Evolutionary conservation across 2,329 filamentous ascomycete genomes (phyloP), one percentile per base, ranked within the genome.

Genomic region (Phaeophleospora eucalypticola): DNA sequence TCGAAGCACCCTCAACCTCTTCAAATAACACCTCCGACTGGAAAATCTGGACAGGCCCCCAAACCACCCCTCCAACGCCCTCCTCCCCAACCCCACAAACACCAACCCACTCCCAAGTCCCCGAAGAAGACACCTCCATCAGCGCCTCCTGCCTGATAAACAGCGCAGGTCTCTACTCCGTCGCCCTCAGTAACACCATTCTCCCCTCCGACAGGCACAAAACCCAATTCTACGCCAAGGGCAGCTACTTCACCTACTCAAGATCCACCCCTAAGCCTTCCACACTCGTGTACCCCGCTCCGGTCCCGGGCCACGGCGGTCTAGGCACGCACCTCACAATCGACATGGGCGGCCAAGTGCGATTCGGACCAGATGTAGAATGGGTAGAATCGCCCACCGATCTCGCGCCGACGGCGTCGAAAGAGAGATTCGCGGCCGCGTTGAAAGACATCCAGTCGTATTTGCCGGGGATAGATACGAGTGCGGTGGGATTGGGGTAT

Each of bases 341-440:
- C 47, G 93, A 98, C 66, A 78, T 97, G 70, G 79, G 75, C 0
- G 90, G 91, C 0, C 81, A 87, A 1, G 78, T 97, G 36, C 84
- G 89, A 32, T 98, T 98, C 67, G 93, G 93, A 0, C 93, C 93
- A 0, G 93, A 98, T 63, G 86, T 96, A 12, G 89, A 97, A 66
- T 97, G 93, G 93, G 84, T 95, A 0, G 79, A 84, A 40, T 71
- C 75, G 1, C 81, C 89, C 0, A 68, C 71, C 7, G 82, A 95
- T 60, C 74, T 95, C n/a, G 53, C 59, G 4, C 65, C 65, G 2
- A 72, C 74, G 1, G 84, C 86, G 14, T 88, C 81, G 55, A 70
- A 74, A 1, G 72, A 72, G 17, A 76, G 86, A 10, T 71, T 95
- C 45, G 65, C 71, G 1, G 74, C 79, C 33, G 90, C 90, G 0